Evolutionary conservation across 73 alveolate species (phyloP).

Genomic region (Paramecium caudatum): DNA sequence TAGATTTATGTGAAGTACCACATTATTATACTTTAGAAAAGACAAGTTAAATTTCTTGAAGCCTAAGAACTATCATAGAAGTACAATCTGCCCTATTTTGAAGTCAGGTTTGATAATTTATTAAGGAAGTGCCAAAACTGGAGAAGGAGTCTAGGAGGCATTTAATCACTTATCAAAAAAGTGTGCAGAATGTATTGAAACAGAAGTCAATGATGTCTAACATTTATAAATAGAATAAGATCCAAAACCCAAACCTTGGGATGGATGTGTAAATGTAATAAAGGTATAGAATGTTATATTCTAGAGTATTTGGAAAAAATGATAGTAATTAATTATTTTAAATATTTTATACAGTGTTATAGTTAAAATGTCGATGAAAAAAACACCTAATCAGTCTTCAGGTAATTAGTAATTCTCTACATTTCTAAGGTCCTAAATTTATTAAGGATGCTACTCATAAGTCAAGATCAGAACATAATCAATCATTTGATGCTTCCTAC

Average conservation of each 20-base stretch:
- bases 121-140: conserved; percentile 59
- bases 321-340: conserved; percentile 34
- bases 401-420: neutral
- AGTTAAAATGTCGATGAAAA: conserved; percentile 64
- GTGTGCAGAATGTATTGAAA: conserved; percentile 42
- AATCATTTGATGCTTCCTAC: conserved; percentile 63
- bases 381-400: conserved; percentile 50
- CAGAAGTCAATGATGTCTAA: conserved; percentile 57
- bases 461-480: conserved; percentile 51
- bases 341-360: conserved; percentile 17
- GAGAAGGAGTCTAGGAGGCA: conserved; percentile 60
- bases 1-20: conserved; percentile 41
- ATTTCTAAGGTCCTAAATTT: conserved; percentile 42
- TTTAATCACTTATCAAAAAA: neutral
- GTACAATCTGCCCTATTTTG: conserved; percentile 28
- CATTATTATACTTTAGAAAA: neutral
- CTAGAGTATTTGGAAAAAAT: conserved; percentile 6
- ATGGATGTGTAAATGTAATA: neutral
- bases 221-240: conserved; percentile 29
- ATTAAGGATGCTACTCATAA: conserved; percentile 42
- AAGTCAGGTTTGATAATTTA: conserved; percentile 17
- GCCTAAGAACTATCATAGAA: conserved; percentile 33
- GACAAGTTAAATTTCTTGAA: conserved; percentile 55
- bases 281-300: neutral
- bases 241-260: neutral